Conservation (phyloP, 2,329 filamentous ascomycete species). For the Aspergillus amoenus region DNA sequence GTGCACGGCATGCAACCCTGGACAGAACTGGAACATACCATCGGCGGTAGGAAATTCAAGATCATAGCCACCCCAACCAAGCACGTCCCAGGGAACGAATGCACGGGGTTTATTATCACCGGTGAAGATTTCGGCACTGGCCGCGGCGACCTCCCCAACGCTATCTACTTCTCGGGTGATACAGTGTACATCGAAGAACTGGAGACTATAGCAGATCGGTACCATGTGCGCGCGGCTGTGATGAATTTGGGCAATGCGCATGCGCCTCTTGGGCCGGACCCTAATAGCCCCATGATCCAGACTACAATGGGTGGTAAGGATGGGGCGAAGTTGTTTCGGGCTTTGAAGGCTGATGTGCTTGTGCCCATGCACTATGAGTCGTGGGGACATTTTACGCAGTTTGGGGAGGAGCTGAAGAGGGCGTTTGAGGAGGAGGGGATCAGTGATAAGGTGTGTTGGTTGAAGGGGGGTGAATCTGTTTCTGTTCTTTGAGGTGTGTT, state of each 20-base stretch:
- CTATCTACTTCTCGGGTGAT: slow-evolving; percentile 52
- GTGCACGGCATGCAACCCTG: slow-evolving; percentile 43
- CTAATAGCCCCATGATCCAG: slow-evolving; percentile 20
- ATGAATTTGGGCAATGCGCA: slow-evolving; percentile 43
- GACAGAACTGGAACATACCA: slow-evolving; percentile 32
- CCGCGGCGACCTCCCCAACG: slow-evolving; percentile 42
- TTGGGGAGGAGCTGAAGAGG: slow-evolving; percentile 27
- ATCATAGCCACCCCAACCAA: slow-evolving; percentile 47
- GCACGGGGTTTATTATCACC: slow-evolving; percentile 47
- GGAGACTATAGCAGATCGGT: slow-evolving; percentile 33
- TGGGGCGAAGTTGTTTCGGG: slow-evolving; percentile 39
- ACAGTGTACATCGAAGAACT: slow-evolving; percentile 50
- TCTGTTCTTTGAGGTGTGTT: neutral
- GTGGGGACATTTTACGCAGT: slow-evolving; percentile 48
- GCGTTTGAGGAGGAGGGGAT: slow-evolving; percentile 39
- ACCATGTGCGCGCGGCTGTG: slow-evolving; percentile 40
- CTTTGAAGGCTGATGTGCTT: slow-evolving; percentile 42
- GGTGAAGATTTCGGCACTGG: slow-evolving; percentile 37
- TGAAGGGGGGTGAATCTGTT: slow-evolving; percentile 14
- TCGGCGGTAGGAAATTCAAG: slow-evolving; percentile 36
- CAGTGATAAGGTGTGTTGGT: slow-evolving; percentile 35
- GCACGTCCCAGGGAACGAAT: slow-evolving; percentile 48
- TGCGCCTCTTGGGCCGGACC: slow-evolving; percentile 23
- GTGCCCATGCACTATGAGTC: slow-evolving; percentile 51
- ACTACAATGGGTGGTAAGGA: slow-evolving; percentile 50